Conservation (phyloP, 805 yeast genomes). For the Naumovozyma dairenensis region DNA sequence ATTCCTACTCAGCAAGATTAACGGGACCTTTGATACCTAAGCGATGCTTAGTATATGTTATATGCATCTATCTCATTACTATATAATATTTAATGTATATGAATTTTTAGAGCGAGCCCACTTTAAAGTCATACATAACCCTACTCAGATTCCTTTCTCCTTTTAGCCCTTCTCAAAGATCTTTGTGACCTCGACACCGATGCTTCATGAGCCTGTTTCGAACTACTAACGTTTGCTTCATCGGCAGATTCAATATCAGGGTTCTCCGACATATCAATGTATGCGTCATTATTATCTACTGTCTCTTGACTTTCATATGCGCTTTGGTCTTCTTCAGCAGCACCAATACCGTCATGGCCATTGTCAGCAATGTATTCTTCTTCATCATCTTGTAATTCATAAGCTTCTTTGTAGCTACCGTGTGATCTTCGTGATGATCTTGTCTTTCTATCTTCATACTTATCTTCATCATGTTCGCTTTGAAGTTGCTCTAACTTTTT, state of each 20-base stretch:
- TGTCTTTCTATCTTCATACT: slow-evolving; percentile 4
- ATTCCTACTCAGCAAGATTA: no score
- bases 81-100: no score
- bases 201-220: no score
- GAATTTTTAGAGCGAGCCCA: no score
- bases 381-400: slow-evolving; percentile 5
- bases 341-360: neutral
- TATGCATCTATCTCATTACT: no score
- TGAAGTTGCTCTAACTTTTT: slow-evolving; percentile 51
- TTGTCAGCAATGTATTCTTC: slow-evolving; percentile 5
- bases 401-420: slow-evolving; percentile 3
- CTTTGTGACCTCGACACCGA: neutral
- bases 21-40: no score
- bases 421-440: slow-evolving; percentile 8
- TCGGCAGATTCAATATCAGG: slow-evolving; percentile 3
- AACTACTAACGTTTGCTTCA: slow-evolving; percentile 3
- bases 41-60: no score
- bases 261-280: neutral
- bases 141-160: no score
- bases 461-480: slow-evolving; percentile 6
- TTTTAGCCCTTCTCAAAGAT: neutral
- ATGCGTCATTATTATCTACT: slow-evolving; percentile 1
- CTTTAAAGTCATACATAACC: no score
- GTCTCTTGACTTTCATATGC: no score
- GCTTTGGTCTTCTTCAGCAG: slow-evolving; percentile 1